Percentiles rank a stretch among this genome's conserved stretches.
These are phyloP conservation scores for Endoconidiophora laricicola DNA, from an alignment of 2,329 filamentous ascomycete species.

Conservation along the genomic window DNA sequence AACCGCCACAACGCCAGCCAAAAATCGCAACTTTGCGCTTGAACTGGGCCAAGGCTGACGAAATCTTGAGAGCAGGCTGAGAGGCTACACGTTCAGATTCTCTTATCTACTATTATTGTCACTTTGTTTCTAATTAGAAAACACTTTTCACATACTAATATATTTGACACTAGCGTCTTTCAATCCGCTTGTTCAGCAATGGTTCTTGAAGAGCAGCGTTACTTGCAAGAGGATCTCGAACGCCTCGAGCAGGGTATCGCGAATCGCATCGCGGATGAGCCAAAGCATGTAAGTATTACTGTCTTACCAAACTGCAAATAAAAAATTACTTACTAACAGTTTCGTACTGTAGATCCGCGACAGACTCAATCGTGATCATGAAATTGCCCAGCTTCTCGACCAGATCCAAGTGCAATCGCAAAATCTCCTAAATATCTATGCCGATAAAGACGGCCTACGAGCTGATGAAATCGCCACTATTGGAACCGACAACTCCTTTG, in stretches of 20 bases:
- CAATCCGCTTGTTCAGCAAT: constrained; percentile 26
- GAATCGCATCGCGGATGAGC: constrained; percentile 76
- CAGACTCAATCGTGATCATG: constrained; percentile 77
- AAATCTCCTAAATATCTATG: constrained; percentile 68
- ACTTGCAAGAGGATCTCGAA: constrained; percentile 91
- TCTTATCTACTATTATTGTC: not conserved
- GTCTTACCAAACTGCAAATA: not conserved
- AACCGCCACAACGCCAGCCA: not conserved
- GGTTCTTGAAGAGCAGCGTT: constrained; percentile 85
- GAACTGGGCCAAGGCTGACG: constrained; percentile 8
- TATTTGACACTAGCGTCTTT: too few species aligned
- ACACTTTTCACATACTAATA: not conserved
- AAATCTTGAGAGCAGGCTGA: constrained; percentile 9
- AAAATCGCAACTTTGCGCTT: not conserved
- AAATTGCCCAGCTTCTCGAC: constrained; percentile 70
- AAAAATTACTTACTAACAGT: constrained; percentile 15
- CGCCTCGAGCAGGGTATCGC: constrained; percentile 85
- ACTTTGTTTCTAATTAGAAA: not conserved
- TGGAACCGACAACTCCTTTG: constrained; percentile 70
- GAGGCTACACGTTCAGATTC: not conserved
- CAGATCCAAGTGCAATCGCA: constrained; percentile 77
- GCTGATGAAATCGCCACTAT: constrained; percentile 71
- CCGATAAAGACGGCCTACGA: constrained; percentile 55
- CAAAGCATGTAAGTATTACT: constrained; percentile 52
- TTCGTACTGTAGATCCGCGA: constrained; percentile 54